Evolutionary conservation across 257 asterid genomes (phyloP), one percentile per base, ranked within the genome.

Genomic region (Forsythia viridissima): DNA sequence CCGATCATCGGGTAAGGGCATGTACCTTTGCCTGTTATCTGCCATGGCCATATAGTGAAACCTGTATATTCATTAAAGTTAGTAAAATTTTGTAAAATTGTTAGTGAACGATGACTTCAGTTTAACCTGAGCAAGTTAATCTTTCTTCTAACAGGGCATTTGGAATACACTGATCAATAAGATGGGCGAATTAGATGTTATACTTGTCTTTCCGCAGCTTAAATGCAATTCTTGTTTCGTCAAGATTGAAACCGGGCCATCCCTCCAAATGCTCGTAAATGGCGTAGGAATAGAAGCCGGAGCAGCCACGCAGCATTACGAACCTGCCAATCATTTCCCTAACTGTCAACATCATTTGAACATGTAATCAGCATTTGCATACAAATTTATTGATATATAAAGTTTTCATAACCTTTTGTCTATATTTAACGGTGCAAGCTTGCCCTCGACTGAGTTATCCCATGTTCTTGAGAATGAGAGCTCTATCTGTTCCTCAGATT

Each of bases 1-100:
- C 72, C 98, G 79, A 61, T 93, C 98, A 44, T 93, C 98, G 44
- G 97, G 97, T 70, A 88, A 85, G 36, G 98, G 98, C 97, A 91
- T 91, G 65, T 85, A 76, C 68, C 98, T 81, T 79, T 80, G 92
- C 70, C 93, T 87, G 80, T 90, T 84, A 70, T 90, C 97, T 76
- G 91, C 89, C 78, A 87, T 82, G n/a, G 96, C 96, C 98, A 93
- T 92, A 79, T 90, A 93, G 16, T 66, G 89, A 88, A 93, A 93
- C 90, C 98, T 93, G 73, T 10, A 10, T 11, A 10, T 68, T 34
- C 70, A 78, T 21, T 55, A 70, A 24, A 30, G n/a, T 15, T 21
- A 59, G 52, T 16, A 36, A 20, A 73, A 51, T 81, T n/a, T 12
- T 59, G 15, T 57, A 2, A 7, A 5, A 3, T 20, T 57, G 6